Base-by-base conservation (phyloP, 805 yeast genomes). In the Kurtzmaniella cleridarum region DNA sequence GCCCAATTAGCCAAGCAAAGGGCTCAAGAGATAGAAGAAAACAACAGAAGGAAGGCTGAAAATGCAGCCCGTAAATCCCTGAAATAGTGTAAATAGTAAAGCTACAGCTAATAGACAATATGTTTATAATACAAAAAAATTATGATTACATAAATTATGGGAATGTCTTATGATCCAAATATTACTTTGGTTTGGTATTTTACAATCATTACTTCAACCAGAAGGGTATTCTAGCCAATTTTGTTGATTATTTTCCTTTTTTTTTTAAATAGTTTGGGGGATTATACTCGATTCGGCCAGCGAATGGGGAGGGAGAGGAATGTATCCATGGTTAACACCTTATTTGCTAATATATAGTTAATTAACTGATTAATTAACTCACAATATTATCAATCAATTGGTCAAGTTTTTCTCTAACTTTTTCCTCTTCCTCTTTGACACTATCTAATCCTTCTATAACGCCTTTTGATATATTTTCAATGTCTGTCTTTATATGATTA, bases 1-100 rank as follows among this genome's bases (percentile, higher is more conserved):
- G 58, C 66, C 43, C 60, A 55, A 40, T 48, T 66, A 52, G 69
- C 74, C 24, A 60, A 54, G 45, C 54, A 55, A 50, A 66, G 67
- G 47, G 50, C 51, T 38, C 64, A 57, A 33, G 35, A 42, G 27
- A 41, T 47, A 36, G 30, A 23, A 7, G 32, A 41, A 14, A n/a
- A n/a, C n/a, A 28, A 28, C 4, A 28, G 29, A 27, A 26, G 29
- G n/a, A 36, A 36, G 39, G 39, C 34, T 12, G 30, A 27, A 13
- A 12, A 16, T 23, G 39, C 39, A 4, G 30, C 15, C 4, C 33
- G 24, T 20, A 20, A 20, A 20, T 20, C 24, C 24, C 24, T 20
- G 24, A 20, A 20, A 20, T 20, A 20, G 24, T 20, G 24, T 20
- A 20, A 20, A 20, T 20, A 20, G 24, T 20, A 20, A 20, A 5